These are phyloP conservation scores for Maudiozyma serrabonitensis DNA, from an alignment of 805 yeast species.

Conservation along the genomic window DNA sequence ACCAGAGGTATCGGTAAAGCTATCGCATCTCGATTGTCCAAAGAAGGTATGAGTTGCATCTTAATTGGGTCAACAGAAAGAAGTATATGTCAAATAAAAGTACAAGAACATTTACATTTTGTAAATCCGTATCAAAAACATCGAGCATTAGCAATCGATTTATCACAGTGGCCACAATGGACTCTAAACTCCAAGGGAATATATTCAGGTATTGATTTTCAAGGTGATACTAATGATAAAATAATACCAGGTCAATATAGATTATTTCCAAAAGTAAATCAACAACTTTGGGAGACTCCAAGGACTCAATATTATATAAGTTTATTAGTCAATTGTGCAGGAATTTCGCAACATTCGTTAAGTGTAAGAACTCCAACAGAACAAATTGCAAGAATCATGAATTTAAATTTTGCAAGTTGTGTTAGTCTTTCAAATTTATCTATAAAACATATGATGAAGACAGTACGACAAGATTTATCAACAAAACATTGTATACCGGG, in stretches of 20 bases:
- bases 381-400: conserved; percentile 15
- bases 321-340: conserved; percentile 26
- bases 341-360: conserved; percentile 21
- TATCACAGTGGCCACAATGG: conserved; percentile 25
- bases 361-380: conserved; percentile 12
- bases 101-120: conserved; percentile 6
- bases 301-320: conserved; percentile 11
- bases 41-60: conserved; percentile 20
- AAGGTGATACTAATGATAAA: background rate
- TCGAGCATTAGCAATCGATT: conserved; percentile 21
- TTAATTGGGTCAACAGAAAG: conserved; percentile 18
- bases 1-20: conserved; percentile 36
- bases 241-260: background rate
- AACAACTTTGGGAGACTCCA: conserved; percentile 1
- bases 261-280: background rate
- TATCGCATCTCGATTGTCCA: conserved; percentile 22
- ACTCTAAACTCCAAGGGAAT: background rate
- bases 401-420: conserved; percentile 21
- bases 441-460: conserved; percentile 16
- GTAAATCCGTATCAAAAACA: conserved; percentile 13
- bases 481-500: background rate
- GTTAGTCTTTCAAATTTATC: conserved; percentile 18
- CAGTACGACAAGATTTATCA: background rate
- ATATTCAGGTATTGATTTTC: conserved; percentile 12
- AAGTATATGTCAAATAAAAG: conserved; percentile 6